A percentile compares a stretch with the other conserved stretches of the same genome.
These are phyloP conservation scores for Cucumis sativus DNA, from an alignment of 306 rosid species.

Conservation along the genomic window Cucumber_9930_V3 NC_026661.2:10474501-10475000, in stretches of 20 bases:
- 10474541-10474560: background rate
- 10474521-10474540: background rate
- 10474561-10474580: background rate
- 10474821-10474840: background rate
- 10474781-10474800: background rate
- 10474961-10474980: too few relatives aligned
- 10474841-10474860: background rate
- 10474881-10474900: background rate
- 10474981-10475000: too few relatives aligned
- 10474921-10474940: background rate
- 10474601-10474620: too few relatives aligned
- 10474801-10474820: slow-evolving; percentile 2
- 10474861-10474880: background rate
- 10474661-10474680: background rate
- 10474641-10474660: too few relatives aligned
- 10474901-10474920: background rate
- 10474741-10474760: background rate
- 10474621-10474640: background rate
- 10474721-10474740: slow-evolving; percentile 8
- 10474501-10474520: background rate
- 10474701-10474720: slow-evolving; percentile 3
- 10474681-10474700: background rate
- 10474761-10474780: slow-evolving; percentile 7
- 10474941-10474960: too few relatives aligned
- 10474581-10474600: background rate